These are phyloP conservation scores for Eucalyptus lansdowneana DNA, from an alignment of 345 rosid species.

Conservation along the genomic window DNA sequence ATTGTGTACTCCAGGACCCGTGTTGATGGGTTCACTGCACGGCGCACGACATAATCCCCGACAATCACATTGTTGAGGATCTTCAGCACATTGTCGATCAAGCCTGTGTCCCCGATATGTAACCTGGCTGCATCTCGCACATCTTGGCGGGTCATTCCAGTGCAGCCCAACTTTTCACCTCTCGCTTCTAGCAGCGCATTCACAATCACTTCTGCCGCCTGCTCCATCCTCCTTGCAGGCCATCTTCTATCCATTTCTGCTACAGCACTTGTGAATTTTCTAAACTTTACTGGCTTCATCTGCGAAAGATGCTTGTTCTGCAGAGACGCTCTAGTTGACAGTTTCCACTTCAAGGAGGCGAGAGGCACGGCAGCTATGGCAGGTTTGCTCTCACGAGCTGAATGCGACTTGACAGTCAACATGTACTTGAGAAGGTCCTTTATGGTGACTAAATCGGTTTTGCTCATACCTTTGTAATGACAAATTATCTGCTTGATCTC, in stretches of 20 bases:
- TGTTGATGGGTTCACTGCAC: conserved; percentile 46
- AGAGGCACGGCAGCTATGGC: background rate
- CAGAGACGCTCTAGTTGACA: background rate
- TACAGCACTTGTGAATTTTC: conserved; percentile 26
- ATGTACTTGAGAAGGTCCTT: conserved; percentile 65
- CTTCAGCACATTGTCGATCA: conserved; percentile 76
- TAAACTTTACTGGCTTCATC: conserved; percentile 24
- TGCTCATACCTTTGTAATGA: conserved; percentile 49
- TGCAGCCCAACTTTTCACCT: conserved; percentile 7
- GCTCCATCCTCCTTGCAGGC: conserved; percentile 68
- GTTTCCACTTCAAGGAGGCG: background rate
- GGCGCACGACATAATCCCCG: conserved; percentile 35
- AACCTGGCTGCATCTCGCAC: conserved; percentile 85
- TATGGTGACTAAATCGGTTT: conserved; percentile 43
- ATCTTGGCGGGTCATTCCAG: conserved; percentile 81
- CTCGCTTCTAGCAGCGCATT: conserved; percentile 44
- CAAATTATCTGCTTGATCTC: conserved; percentile 32
- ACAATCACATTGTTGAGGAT: conserved; percentile 71
- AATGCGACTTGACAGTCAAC: conserved; percentile 45
- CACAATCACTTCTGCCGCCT: conserved; percentile 74
- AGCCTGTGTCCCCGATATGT: conserved; percentile 87
- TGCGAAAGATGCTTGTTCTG: conserved; percentile 13
- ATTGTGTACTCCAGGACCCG: conserved; percentile 69
- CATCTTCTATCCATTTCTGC: conserved; percentile 65
- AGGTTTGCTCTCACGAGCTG: conserved; percentile 16